Conservation (phyloP, 306 rosid species). For the Medicago arabica region DNA sequence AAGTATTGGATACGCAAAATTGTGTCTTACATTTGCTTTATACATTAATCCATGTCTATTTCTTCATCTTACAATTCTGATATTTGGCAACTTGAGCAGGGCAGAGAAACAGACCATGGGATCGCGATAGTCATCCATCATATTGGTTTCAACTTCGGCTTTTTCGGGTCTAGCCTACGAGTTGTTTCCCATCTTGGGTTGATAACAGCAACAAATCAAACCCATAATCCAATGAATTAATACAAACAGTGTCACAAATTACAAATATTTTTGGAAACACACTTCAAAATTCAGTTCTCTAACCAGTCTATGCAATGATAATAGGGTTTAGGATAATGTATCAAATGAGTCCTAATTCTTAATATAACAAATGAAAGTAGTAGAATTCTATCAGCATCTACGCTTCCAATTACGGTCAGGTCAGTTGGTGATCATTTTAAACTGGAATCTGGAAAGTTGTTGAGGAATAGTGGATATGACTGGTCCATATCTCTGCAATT, state of each 20-base stretch:
- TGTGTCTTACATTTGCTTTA: neutral
- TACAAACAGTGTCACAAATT: constrained; percentile 36
- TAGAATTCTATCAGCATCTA: constrained; percentile 10
- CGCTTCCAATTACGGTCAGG: constrained; percentile 44
- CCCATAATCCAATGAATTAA: constrained; percentile 34
- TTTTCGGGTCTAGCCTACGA: constrained; percentile 5
- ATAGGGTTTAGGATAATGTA: constrained; percentile 12
- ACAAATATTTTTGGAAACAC: constrained; percentile 28
- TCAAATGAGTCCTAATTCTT: constrained; percentile 32
- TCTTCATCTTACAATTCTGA: constrained; percentile 6
- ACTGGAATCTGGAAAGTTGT: constrained; percentile 97
- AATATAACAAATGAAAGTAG: constrained; percentile 25
- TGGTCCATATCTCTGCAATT: constrained; percentile 92
- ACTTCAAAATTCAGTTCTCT: constrained; percentile 39
- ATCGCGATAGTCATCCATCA: neutral
- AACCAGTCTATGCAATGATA: constrained; percentile 43
- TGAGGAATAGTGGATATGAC: constrained; percentile 98
- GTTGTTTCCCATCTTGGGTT: constrained; percentile 31
- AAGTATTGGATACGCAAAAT: neutral
- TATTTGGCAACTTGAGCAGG: constrained; percentile 28
- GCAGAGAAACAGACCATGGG: neutral
- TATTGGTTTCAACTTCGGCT: constrained; percentile 14
- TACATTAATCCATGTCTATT: constrained; percentile 14
- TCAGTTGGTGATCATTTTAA: constrained; percentile 93
- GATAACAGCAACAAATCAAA: constrained; percentile 30